Evolutionary conservation across 208 protist species (phyloP), one percentile per base, ranked within the genome.

Genomic region (Acanthamoeba sp.): DNA sequence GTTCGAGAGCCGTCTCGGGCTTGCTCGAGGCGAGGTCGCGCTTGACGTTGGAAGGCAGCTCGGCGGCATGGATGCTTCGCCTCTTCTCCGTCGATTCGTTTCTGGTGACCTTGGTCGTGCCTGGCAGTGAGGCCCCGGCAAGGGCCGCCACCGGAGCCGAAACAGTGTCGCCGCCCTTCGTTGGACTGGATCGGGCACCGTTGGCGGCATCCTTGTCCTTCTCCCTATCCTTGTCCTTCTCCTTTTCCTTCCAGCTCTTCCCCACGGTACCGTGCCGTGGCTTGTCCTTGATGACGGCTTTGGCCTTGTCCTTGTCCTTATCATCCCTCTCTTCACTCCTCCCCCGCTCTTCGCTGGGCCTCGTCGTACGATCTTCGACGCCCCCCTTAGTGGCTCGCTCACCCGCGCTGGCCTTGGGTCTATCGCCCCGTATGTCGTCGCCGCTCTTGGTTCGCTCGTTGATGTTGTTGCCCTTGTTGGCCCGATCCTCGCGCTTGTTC

Each of bases 231-330:
- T 36, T 69, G 27, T 69, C 62, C 62, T 32, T 69, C 10, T 69
- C 62, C 22, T 76, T 76, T 29, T 76, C 66, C 66, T 76, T 76
- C 66, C 66, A 76, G 66, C 32, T 76, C 66, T 76, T 76, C n/a
- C 62, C 62, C 62, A 69, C 62, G n/a, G 27, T 38, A 12, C 7
- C 16, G 36, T 42, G 38, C n/a, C 66, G 66, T 38, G n/a, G n/a
- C 66, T 34, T 32, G 1, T 76, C 66, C 27, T 76, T 34, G 66
- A 40, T 40, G 66, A 27, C 10, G 9, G 4, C 32, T 76, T n/a
- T 14, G 66, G 20, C 62, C 12, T 76, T 38, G 24, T 76, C 66
- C 29, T 38, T 38, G 14, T 38, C 66, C 29, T 76, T 38, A n/a
- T n/a, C n/a, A n/a, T n/a, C n/a, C 36, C 29, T 36, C 36, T 45